These are phyloP conservation scores for Wickerhamomyces ciferrii DNA, from an alignment of 805 yeast genomes.

Conservation along the genomic window DNA sequence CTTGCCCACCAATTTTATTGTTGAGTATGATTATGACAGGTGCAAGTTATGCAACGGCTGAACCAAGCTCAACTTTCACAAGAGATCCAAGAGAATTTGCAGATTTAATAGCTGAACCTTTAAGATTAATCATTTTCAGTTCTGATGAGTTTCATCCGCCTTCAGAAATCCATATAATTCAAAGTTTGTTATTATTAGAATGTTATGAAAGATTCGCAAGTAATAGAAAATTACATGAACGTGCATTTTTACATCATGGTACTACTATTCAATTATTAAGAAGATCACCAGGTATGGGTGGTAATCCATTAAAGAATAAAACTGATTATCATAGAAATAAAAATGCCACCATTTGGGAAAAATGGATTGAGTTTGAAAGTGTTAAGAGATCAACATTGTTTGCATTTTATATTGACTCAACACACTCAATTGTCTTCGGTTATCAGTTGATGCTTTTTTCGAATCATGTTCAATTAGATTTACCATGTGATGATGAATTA, in stretches of 20 bases:
- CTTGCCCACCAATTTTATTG: conserved; percentile 46
- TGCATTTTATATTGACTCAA: conserved; percentile 77
- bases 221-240: conserved; percentile 65
- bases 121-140: conserved; percentile 67
- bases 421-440: conserved; percentile 74
- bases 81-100: conserved; percentile 20
- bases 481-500: conserved; percentile 59
- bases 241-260: conserved; percentile 84
- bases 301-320: conserved; percentile 44
- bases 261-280: conserved; percentile 75
- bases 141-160: conserved; percentile 74
- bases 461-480: conserved; percentile 54
- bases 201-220: conserved; percentile 74
- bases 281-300: conserved; percentile 72
- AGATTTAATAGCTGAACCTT: conserved; percentile 37
- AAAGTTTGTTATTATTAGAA: conserved; percentile 68
- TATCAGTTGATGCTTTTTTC: conserved; percentile 56
- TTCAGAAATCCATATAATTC: conserved; percentile 70
- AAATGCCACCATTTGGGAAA: conserved; percentile 38
- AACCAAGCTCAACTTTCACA: conserved; percentile 10
- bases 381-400: conserved; percentile 73
- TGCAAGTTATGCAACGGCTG: conserved; percentile 17
- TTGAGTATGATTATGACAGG: conserved; percentile 43
- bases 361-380: conserved; percentile 79
- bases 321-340: conserved; percentile 24